phyloP scores from a whole-genome alignment of 2,329 filamentous ascomycete genomes.

The Aspergillus sp. region DNA sequence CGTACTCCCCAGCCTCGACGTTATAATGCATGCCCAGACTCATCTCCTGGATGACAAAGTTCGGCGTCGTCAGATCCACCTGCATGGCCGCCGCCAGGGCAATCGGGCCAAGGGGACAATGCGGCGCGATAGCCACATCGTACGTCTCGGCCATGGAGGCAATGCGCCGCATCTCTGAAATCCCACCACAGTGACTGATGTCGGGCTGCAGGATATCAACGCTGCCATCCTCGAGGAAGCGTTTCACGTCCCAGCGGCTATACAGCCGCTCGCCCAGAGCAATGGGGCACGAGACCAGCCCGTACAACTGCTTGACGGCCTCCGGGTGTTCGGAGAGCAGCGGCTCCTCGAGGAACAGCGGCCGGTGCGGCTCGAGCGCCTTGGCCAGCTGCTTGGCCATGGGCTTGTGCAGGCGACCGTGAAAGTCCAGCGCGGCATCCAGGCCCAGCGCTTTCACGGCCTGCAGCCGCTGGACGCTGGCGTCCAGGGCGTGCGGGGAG shows the following conservation, averaged over 20 bases:
- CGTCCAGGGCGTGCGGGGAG: conserved; percentile 55
- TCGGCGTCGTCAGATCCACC: conserved; percentile 52
- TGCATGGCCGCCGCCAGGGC: conserved; percentile 64
- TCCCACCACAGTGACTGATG: conserved; percentile 62
- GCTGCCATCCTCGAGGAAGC: conserved; percentile 59
- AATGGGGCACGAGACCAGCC: conserved; percentile 55
- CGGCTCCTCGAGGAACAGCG: conserved; percentile 70
- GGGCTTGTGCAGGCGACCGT: conserved; percentile 67
- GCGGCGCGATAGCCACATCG: conserved; percentile 64
- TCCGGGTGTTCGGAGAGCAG: conserved; percentile 61
- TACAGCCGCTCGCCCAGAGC: conserved; percentile 66
- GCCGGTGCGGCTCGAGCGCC: conserved; percentile 57
- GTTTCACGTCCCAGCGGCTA: conserved; percentile 64
- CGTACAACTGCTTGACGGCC: conserved; percentile 54
- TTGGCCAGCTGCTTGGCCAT: conserved; percentile 71
- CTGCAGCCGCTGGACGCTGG: conserved; percentile 58
- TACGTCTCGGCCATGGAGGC: conserved; percentile 65
- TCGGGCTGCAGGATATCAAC: conserved; percentile 69
- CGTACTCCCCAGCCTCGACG: conserved; percentile 50
- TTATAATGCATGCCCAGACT: conserved; percentile 75
- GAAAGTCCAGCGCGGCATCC: conserved; percentile 69
- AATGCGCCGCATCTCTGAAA: conserved; percentile 62
- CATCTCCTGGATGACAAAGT: conserved; percentile 72
- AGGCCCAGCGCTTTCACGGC: conserved; percentile 61
- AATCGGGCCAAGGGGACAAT: conserved; percentile 65